Evolutionary conservation across 2,329 filamentous ascomycete genomes (phyloP).

Genomic region (Neurospora sp.): DNA sequence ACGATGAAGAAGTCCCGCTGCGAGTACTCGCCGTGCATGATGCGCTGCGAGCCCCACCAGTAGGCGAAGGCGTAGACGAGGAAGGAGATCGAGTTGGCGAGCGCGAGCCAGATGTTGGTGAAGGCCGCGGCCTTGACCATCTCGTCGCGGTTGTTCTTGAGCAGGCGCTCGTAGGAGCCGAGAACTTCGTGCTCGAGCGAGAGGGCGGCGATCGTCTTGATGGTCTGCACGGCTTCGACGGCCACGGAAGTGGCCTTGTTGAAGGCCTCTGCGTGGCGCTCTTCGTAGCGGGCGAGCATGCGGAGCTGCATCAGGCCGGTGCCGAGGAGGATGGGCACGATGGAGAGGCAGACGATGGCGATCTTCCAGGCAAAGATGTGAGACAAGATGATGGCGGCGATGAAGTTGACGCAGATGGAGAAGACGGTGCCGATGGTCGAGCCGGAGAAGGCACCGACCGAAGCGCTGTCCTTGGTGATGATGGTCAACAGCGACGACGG

Average conservation of each 20-base stretch:
- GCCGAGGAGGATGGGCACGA: conserved; percentile 59
- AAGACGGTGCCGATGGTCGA: conserved; percentile 62
- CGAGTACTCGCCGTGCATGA: conserved; percentile 53
- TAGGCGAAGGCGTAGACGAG: conserved; percentile 67
- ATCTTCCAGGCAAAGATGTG: conserved; percentile 70
- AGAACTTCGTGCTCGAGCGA: conserved; percentile 44
- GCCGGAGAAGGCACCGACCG: conserved; percentile 58
- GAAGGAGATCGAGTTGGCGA: conserved; percentile 52
- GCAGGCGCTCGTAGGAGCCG: conserved; percentile 40
- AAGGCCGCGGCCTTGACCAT: conserved; percentile 39
- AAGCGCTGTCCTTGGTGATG: conserved; percentile 60
- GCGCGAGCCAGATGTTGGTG: conserved; percentile 50
- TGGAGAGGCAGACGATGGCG: conserved; percentile 59
- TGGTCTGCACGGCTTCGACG: conserved; percentile 56
- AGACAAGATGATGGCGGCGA: conserved; percentile 59
- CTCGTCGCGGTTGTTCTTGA: conserved; percentile 42
- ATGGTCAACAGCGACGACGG: conserved; percentile 54
- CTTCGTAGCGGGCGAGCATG: conserved; percentile 51
- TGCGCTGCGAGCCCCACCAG: conserved; percentile 69
- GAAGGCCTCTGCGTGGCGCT: conserved; percentile 55
- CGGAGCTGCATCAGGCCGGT: conserved; percentile 61
- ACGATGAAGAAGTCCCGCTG: conserved; percentile 68
- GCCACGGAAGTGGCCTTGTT: conserved; percentile 54
- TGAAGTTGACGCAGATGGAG: conserved; percentile 57
- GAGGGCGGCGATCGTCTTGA: conserved; percentile 52